A percentile compares a stretch with the other conserved stretches of the same genome.
phyloP scores from a whole-genome alignment of 2,329 filamentous ascomycete genomes.

The Onygena corvina region DNA sequence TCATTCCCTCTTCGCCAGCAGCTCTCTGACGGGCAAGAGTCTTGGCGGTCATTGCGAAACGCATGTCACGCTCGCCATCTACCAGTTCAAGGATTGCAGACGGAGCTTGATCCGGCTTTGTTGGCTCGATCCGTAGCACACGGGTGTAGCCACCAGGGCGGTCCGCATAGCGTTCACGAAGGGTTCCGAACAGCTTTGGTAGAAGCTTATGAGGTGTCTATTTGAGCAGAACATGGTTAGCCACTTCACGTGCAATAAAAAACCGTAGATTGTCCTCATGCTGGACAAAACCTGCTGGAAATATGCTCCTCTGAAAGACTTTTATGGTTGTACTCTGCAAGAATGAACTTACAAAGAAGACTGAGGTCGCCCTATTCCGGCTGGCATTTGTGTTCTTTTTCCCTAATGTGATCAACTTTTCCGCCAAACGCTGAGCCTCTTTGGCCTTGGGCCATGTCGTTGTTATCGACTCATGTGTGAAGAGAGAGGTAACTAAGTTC shows the following conservation, averaged over 20 bases:
- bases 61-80: constrained; percentile 85
- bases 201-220: constrained; percentile 40
- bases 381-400: constrained; percentile 86
- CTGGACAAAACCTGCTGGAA: too few relatives aligned
- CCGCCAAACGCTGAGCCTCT: constrained; percentile 83
- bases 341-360: constrained; percentile 62
- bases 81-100: constrained; percentile 90
- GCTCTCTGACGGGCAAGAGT: constrained; percentile 54
- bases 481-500: constrained; percentile 88
- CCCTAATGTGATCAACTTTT: constrained; percentile 85
- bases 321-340: neutral
- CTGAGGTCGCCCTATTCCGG: constrained; percentile 59
- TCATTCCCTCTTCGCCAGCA: constrained; percentile 46
- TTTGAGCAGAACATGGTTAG: neutral
- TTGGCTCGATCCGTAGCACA: constrained; percentile 80
- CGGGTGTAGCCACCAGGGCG: constrained; percentile 90
- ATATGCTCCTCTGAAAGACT: too few relatives aligned
- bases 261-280: too few relatives aligned
- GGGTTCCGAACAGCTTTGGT: constrained; percentile 76
- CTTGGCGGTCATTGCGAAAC: constrained; percentile 85
- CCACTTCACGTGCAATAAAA: too few relatives aligned
- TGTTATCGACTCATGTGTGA: constrained; percentile 83
- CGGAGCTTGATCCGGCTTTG: constrained; percentile 74
- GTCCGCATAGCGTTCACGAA: constrained; percentile 63
- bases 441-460: constrained; percentile 97